Evolutionary conservation across 2,329 filamentous ascomycete species (phyloP).

Genomic region (Stromatinia cepivora): DNA sequence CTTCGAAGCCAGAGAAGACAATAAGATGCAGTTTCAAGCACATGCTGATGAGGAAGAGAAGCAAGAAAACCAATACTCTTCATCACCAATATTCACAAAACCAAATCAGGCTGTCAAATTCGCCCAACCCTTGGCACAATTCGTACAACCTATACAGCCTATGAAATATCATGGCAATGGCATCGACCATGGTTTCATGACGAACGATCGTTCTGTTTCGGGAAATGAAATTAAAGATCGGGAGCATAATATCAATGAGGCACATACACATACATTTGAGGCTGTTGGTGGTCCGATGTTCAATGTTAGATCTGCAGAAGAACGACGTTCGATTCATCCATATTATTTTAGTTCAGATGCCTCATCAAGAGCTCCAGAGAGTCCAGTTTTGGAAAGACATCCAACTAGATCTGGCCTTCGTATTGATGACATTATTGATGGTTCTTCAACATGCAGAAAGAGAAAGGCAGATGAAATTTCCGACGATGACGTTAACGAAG

Average conservation of each 20-base stretch:
- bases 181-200: background rate
- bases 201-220: background rate
- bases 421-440: slow-evolving; percentile 39
- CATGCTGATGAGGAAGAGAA: slow-evolving; percentile 4
- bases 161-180: background rate
- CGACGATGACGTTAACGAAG: background rate
- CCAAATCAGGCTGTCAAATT: background rate
- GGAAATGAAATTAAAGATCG: no score
- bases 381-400: slow-evolving; percentile 14
- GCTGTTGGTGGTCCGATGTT: no score
- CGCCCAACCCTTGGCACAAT: background rate
- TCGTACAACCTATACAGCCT: background rate
- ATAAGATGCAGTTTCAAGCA: slow-evolving; percentile 32
- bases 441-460: slow-evolving; percentile 29
- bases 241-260: no score
- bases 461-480: slow-evolving; percentile 40
- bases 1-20: slow-evolving; percentile 40
- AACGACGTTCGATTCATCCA: slow-evolving; percentile 9
- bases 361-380: slow-evolving; percentile 18
- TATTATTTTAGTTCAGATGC: slow-evolving; percentile 22
- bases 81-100: slow-evolving; percentile 3
- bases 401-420: slow-evolving; percentile 35
- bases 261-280: no score
- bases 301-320: background rate
- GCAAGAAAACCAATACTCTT: background rate